Conservation (phyloP, 495 filamentous ascomycete species). For the Daldinia grandis region DNA sequence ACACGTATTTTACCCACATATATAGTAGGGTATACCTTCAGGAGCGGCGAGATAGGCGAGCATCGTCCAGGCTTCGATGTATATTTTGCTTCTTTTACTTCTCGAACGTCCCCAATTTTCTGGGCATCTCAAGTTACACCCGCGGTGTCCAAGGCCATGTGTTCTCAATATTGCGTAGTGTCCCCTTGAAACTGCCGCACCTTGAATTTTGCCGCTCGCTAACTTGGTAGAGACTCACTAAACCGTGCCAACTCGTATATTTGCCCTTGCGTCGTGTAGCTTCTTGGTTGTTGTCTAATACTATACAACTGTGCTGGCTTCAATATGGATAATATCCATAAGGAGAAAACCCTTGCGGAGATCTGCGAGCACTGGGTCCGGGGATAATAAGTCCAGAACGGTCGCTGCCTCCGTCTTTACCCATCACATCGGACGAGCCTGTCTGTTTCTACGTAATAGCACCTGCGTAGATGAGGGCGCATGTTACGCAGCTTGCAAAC, state of each 20-base stretch:
- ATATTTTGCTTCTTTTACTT: constrained; percentile 1
- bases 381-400: constrained; percentile 37
- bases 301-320: not conserved
- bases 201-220: constrained; percentile 36
- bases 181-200: constrained; percentile 22
- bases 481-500: constrained; percentile 6
- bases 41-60: not conserved
- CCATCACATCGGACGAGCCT: not conserved
- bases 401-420: constrained; percentile 15
- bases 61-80: not conserved
- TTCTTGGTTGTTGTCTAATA: constrained; percentile 18
- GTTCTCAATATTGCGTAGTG: constrained; percentile 8
- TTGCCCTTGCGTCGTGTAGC: constrained; percentile 15
- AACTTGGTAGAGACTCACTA: constrained; percentile 18
- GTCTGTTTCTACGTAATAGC: not conserved
- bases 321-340: constrained; percentile 43
- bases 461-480: constrained; percentile 5
- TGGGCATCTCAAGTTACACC: constrained; percentile 12
- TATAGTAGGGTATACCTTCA: not conserved
- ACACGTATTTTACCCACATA: not conserved
- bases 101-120: constrained; percentile 25
- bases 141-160: constrained; percentile 18
- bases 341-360: constrained; percentile 36
- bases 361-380: constrained; percentile 36
- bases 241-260: constrained; percentile 10